A percentile compares a stretch with the other conserved stretches of the same genome.
These are phyloP conservation scores for Apiospora malaysiana DNA, from an alignment of 2,329 filamentous ascomycete species.

Conservation along the genomic window DNA sequence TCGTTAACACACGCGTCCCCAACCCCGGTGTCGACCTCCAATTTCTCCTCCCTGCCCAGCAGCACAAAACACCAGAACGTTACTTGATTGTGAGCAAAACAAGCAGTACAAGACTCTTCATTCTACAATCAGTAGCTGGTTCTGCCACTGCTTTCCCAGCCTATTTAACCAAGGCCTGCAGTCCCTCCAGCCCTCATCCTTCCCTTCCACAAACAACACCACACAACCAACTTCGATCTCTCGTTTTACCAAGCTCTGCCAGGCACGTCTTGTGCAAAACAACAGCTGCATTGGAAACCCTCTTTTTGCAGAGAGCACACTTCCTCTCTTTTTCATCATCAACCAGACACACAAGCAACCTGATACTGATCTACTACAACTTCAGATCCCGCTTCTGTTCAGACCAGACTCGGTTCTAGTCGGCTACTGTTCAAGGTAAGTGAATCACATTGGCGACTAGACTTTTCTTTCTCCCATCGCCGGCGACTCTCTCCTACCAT, in stretches of 20 bases:
- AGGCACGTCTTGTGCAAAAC: neutral
- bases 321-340: neutral
- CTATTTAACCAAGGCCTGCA: neutral
- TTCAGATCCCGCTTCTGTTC: slow-evolving; percentile 33
- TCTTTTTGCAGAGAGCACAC: neutral
- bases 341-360: neutral
- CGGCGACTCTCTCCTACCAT: too few species aligned
- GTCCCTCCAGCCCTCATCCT: neutral
- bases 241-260: slow-evolving; percentile 3
- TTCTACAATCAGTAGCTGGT: neutral
- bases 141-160: neutral
- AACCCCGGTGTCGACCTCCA: neutral
- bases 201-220: slow-evolving; percentile 5
- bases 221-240: neutral
- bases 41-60: neutral
- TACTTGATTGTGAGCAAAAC: neutral
- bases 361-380: slow-evolving; percentile 20
- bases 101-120: neutral
- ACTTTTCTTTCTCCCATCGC: neutral
- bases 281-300: neutral
- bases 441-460: neutral
- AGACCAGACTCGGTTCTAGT: slow-evolving; percentile 29
- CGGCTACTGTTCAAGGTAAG: slow-evolving; percentile 37
- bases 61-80: neutral
- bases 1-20: neutral